Conservation (phyloP, 2,329 filamentous ascomycete species). For the Colletotrichum caudatum region DNA sequence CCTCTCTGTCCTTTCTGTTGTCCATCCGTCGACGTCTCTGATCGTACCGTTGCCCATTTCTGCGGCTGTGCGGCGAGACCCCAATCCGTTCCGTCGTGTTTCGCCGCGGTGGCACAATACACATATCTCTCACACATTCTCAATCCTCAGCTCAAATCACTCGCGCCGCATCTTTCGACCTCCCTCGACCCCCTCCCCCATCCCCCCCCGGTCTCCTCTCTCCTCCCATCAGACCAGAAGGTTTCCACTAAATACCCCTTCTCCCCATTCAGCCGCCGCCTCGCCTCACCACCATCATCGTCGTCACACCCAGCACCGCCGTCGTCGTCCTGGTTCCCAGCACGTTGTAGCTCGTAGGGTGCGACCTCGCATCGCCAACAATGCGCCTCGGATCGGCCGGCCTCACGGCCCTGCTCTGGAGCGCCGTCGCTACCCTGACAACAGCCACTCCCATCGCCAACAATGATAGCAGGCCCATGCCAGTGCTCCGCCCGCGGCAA, state of each 20-base stretch:
- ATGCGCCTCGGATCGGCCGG: slow-evolving; percentile 37
- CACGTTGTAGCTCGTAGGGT: slow-evolving; percentile 8
- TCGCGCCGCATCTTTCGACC: neutral
- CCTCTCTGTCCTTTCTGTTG: neutral
- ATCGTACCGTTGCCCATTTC: slow-evolving; percentile 8
- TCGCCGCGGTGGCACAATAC: slow-evolving; percentile 33
- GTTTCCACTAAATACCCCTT: neutral
- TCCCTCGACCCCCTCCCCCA: neutral
- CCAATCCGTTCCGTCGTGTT: slow-evolving; percentile 35
- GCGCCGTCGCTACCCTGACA: slow-evolving; percentile 18
- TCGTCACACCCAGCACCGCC: neutral
- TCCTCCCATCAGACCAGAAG: neutral
- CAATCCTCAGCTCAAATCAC: neutral
- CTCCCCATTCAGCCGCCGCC: neutral
- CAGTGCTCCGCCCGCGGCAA: slow-evolving; percentile 33
- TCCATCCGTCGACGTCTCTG: neutral
- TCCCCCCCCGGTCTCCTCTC: neutral
- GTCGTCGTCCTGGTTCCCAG: neutral
- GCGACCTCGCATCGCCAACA: slow-evolving; percentile 17
- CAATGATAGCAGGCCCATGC: slow-evolving; percentile 20
- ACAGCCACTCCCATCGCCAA: slow-evolving; percentile 21
- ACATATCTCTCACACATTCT: neutral
- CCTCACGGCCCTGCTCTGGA: slow-evolving; percentile 39
- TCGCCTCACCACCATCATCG: neutral
- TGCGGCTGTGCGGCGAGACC: slow-evolving; percentile 31